phyloP scores from a whole-genome alignment of 2,329 filamentous ascomycete species.

The Cadophora sp. region DNA sequence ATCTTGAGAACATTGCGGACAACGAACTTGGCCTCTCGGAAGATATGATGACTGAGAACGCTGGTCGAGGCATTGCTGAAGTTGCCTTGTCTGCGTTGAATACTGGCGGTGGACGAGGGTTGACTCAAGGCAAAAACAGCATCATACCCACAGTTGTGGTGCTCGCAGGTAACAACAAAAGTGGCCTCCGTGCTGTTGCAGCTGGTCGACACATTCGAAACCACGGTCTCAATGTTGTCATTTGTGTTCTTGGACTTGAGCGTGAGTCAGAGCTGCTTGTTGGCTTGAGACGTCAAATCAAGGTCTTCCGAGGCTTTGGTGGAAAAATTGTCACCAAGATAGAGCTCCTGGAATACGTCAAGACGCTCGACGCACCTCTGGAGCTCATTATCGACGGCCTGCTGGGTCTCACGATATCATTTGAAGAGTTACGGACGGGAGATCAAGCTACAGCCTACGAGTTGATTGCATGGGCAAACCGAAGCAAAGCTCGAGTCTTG shows the following conservation, averaged over 20 bases:
- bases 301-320: conserved; percentile 83
- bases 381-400: conserved; percentile 89
- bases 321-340: conserved; percentile 71
- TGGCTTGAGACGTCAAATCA: conserved; percentile 79
- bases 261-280: conserved; percentile 82
- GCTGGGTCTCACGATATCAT: conserved; percentile 84
- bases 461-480: conserved; percentile 92
- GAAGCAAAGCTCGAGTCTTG: conserved; percentile 80
- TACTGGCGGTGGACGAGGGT: conserved; percentile 43
- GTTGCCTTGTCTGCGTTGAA: conserved; percentile 75
- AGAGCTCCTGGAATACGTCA: conserved; percentile 67
- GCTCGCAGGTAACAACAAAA: conserved; percentile 94
- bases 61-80: conserved; percentile 86
- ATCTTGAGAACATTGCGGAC: conserved; percentile 89
- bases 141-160: conserved; percentile 63
- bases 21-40: conserved; percentile 87
- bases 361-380: conserved; percentile 66
- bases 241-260: conserved; percentile 86
- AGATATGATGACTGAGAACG: conserved; percentile 91
- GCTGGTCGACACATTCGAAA: conserved; percentile 87
- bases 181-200: conserved; percentile 82
- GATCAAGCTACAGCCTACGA: conserved; percentile 87
- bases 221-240: conserved; percentile 78
- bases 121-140: conserved; percentile 47
- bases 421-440: conserved; percentile 83